Conservation (phyloP, 75 land plant species). For the Gnetum montanum region DNA sequence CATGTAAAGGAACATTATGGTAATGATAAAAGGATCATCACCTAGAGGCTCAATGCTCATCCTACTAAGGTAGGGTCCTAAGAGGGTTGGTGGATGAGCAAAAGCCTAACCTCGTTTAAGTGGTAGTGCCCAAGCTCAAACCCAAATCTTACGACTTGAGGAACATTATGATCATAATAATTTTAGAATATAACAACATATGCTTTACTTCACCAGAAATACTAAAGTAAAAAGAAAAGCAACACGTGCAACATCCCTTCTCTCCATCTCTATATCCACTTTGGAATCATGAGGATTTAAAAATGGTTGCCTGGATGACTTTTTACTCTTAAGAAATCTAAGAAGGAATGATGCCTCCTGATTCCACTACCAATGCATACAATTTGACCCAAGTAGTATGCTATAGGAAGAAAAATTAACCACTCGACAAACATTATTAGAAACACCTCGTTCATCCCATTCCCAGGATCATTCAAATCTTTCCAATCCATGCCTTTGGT, state of each 20-base stretch:
- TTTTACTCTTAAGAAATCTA: conserved; percentile 12
- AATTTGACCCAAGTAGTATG: conserved; percentile 36
- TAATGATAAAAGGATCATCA: no score
- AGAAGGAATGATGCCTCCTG: conserved; percentile 11
- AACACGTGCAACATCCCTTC: conserved; percentile 63
- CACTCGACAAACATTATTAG: conserved; percentile 35
- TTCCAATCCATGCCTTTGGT: conserved; percentile 42
- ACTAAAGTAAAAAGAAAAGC: conserved; percentile 32
- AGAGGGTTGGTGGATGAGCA: no score
- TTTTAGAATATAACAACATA: no score
- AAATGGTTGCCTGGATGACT: conserved; percentile 17
- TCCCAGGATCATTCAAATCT: conserved; percentile 21
- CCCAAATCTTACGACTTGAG: no score
- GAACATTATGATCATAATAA: no score
- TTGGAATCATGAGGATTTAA: conserved; percentile 28
- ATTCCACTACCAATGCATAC: conserved; percentile 42
- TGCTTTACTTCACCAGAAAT: no score
- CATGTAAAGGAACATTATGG: no score
- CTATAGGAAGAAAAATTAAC: conserved; percentile 21
- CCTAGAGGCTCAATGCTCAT: no score
- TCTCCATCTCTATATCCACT: conserved; percentile 47
- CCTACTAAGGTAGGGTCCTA: no score
- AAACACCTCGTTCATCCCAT: conserved; percentile 32
- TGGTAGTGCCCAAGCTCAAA: no score
- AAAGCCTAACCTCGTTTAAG: no score